These are phyloP conservation scores for Diaporthe longicolla DNA, from an alignment of 2,329 filamentous ascomycete species.

Conservation along the genomic window DNA sequence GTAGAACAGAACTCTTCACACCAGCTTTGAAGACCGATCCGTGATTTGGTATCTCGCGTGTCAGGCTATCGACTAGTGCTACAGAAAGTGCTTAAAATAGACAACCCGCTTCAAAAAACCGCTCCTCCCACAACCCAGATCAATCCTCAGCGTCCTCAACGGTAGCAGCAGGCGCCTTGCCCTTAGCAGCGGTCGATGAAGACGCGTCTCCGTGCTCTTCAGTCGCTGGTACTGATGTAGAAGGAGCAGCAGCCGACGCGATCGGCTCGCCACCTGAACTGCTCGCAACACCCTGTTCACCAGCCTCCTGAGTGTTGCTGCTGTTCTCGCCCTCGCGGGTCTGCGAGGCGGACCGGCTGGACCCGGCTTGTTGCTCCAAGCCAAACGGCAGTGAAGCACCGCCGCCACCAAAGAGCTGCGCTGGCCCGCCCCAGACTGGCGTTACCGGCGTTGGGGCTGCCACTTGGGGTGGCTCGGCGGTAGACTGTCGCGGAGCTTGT, in stretches of 20 bases:
- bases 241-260: neutral
- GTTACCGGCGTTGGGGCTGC: constrained; percentile 63
- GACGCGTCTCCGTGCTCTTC: constrained; percentile 42
- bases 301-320: constrained; percentile 12
- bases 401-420: constrained; percentile 62
- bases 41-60: constrained; percentile 36
- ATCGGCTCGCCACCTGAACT: neutral
- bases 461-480: constrained; percentile 48
- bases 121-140: neutral
- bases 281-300: neutral
- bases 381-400: constrained; percentile 42
- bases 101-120: neutral
- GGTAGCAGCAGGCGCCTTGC: constrained; percentile 38
- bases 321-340: constrained; percentile 42
- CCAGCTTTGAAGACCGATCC: constrained; percentile 4
- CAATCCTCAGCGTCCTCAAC: constrained; percentile 41
- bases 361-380: constrained; percentile 44
- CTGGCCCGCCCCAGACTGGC: constrained; percentile 66
- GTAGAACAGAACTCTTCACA: neutral
- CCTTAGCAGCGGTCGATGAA: constrained; percentile 50
- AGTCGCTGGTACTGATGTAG: neutral
- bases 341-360: constrained; percentile 36
- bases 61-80: constrained; percentile 27
- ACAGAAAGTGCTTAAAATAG: constrained; percentile 1
- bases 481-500: constrained; percentile 37